Base-by-base conservation (phyloP, 2,329 filamentous ascomycete species). In the Delphinella strobiligena region DNA sequence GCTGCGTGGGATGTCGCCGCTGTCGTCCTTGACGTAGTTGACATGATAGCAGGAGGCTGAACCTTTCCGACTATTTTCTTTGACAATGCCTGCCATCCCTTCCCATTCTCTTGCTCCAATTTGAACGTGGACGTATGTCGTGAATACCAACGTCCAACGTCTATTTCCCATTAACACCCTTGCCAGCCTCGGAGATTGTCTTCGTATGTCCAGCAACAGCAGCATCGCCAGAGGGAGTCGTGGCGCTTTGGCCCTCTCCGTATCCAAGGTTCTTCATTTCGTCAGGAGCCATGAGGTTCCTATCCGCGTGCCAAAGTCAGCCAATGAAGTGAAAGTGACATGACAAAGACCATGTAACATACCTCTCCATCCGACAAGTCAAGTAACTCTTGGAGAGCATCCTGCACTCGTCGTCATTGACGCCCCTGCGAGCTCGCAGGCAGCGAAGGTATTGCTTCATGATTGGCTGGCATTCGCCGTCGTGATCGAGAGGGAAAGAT, bases 211-310 rank as follows among this genome's bases (percentile, higher is more conserved):
- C 40, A 12, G 40, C 40, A 22, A 36, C 40, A 8, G 40, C 40
- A 16, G 40, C 36, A 9, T 30, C 40, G 16, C 14, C 32, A 10
- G 9, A 35, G 12, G 2, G 30, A 30, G n/a, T 34, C 17, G 16
- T 10, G 15, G 41, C 31, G 1, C 33, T 43, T 30, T 43, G 40
- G 33, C 75, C 70, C 44, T 73, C 68, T 4, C 68, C 65, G 51
- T 93, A 91, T 0, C 91, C 91, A 31, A 98, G 67, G 55, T 98
- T 98, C 61, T 83, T 86, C 62, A 96, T 91, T 44, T 93, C 84
- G 55, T 98, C 91, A 50, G 75, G 85, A 5, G 88, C 88, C 91
- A 98, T 98, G 22, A 98, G 67, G 56, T 96, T 95, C 50, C 87
- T 54, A 44, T 87, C n/a, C n/a, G n/a, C n/a, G n/a, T n/a, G n/a